phyloP scores from a whole-genome alignment of 306 rosid genomes.

The Acacia acuminata region DNA sequence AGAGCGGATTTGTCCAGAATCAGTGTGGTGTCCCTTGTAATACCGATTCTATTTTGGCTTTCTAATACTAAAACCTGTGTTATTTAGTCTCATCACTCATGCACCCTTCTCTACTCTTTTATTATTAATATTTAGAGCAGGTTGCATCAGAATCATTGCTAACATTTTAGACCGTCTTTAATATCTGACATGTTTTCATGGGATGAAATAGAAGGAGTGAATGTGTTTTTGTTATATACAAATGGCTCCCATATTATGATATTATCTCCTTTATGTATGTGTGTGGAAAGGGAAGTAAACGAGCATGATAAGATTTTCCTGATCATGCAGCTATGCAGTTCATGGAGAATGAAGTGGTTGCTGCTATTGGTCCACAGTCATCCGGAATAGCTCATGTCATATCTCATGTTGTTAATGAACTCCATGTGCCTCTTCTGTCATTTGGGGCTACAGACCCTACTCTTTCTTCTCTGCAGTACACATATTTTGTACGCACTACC shows the following conservation, averaged over 20 bases:
- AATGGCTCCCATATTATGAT: not conserved
- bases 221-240: not conserved
- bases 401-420: conserved; percentile 78
- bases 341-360: conserved; percentile 69
- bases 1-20: no score
- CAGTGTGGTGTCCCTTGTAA: no score
- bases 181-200: not conserved
- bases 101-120: no score
- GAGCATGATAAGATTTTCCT: conserved; percentile 29
- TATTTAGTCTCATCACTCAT: no score
- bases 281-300: not conserved
- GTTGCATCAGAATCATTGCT: not conserved
- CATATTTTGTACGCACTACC: conserved; percentile 72
- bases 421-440: conserved; percentile 81
- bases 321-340: conserved; percentile 72
- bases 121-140: no score
- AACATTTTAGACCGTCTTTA: not conserved
- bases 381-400: conserved; percentile 82
- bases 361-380: conserved; percentile 79
- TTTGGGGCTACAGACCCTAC: conserved; percentile 87
- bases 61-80: no score
- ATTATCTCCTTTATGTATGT: conserved; percentile 5
- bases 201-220: not conserved
- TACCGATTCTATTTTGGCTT: no score
- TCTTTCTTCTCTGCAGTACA: conserved; percentile 72